phyloP scores from a whole-genome alignment of 768 basidiomycete species.

The Lyophyllum decastes region DNA sequence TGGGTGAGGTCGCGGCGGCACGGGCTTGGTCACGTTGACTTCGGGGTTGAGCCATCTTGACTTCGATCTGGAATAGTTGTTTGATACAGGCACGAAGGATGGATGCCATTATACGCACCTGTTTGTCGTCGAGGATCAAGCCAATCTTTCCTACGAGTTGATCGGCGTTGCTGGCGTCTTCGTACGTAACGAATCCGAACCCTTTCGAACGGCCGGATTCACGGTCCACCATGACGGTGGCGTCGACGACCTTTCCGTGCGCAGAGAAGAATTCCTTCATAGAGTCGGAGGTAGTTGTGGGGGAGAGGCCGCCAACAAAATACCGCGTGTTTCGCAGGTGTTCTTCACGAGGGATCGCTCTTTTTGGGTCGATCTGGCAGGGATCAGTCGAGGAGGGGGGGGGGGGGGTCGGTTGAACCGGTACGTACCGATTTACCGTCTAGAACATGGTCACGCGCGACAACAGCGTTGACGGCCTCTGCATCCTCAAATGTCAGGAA shows the following conservation, averaged over 20 bases:
- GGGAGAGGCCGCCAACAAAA: conserved; percentile 78
- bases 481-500: conserved; percentile 82
- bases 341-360: conserved; percentile 83
- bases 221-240: conserved; percentile 85
- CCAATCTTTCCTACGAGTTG: conserved; percentile 69
- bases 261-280: conserved; percentile 71
- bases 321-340: conserved; percentile 76
- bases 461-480: conserved; percentile 61
- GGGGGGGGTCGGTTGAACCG: no score
- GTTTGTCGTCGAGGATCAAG: conserved; percentile 73
- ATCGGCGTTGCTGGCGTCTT: conserved; percentile 63
- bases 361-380: conserved; percentile 81
- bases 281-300: conserved; percentile 66
- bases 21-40: conserved; percentile 60
- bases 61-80: conserved; percentile 60
- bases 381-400: neutral
- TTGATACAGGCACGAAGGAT: neutral
- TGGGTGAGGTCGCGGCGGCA: conserved; percentile 21
- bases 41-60: conserved; percentile 78
- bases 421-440: conserved; percentile 74
- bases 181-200: conserved; percentile 85
- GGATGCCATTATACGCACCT: conserved; percentile 41
- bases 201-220: conserved; percentile 77
- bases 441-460: conserved; percentile 65
- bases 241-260: conserved; percentile 81